Percentiles rank a stretch among this genome's conserved stretches.
Evolutionary conservation across 345 rosid genomes (phyloP).

Genomic region (Brassica nigra): DNA sequence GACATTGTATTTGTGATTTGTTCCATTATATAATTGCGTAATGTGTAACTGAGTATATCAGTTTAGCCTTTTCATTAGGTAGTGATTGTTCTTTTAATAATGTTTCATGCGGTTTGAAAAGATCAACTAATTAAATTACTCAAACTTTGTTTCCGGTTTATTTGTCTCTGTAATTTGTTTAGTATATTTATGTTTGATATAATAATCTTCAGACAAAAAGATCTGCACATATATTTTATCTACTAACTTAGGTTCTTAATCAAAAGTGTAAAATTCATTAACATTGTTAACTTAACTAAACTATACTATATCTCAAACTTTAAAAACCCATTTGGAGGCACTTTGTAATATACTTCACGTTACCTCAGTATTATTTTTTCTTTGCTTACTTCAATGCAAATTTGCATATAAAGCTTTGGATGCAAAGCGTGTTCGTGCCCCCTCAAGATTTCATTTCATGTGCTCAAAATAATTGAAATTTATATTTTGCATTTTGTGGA

Average conservation of each 20-base stretch:
- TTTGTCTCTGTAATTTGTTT: not conserved
- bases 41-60: not conserved
- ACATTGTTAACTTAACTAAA: not conserved
- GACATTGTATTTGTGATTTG: not conserved
- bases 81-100: not conserved
- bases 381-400: constrained; percentile 21
- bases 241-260: not conserved
- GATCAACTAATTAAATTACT: not conserved
- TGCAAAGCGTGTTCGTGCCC: constrained; percentile 36
- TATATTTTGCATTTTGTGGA: constrained; percentile 8
- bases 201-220: not conserved
- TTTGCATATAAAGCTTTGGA: constrained; percentile 22
- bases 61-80: not conserved
- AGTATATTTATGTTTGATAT: not conserved
- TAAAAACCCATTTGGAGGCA: not conserved
- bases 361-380: not conserved
- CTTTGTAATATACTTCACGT: not conserved
- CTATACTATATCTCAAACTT: not conserved
- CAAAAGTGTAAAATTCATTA: not conserved
- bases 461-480: not conserved
- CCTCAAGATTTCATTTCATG: constrained; percentile 21
- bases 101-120: not conserved
- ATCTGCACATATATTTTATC: not conserved
- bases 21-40: not conserved
- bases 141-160: not conserved